A percentile compares a stretch with the other conserved stretches of the same genome.
These are phyloP conservation scores for Coniferiporia sulphurascens DNA, from an alignment of 1,284 basidiomycete species.

Conservation along the genomic window DNA sequence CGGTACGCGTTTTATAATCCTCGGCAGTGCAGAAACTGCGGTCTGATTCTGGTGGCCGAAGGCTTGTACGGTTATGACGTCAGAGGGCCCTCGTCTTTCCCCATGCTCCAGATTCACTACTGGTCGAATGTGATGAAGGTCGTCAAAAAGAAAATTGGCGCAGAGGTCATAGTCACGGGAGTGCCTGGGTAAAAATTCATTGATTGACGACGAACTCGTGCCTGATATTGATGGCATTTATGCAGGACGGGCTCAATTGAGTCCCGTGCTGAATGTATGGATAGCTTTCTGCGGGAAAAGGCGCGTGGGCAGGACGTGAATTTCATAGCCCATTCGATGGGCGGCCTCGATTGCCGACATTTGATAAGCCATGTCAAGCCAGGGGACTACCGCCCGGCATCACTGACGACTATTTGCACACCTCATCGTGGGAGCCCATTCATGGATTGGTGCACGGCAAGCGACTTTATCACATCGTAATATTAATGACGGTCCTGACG, in stretches of 20 bases:
- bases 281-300: conserved; percentile 67
- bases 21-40: conserved; percentile 17
- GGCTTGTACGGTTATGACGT: conserved; percentile 95
- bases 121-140: conserved; percentile 90
- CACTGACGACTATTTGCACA: conserved; percentile 87
- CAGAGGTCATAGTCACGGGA: conserved; percentile 91
- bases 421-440: conserved; percentile 96
- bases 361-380: conserved; percentile 86
- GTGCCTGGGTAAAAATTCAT: conserved; percentile 74
- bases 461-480: conserved; percentile 26
- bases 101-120: conserved; percentile 85
- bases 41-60: conserved; percentile 27
- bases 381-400: conserved; percentile 79
- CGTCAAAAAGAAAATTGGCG: conserved; percentile 79
- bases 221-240: too few species aligned
- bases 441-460: conserved; percentile 96
- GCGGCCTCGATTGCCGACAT: conserved; percentile 90
- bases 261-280: conserved; percentile 76
- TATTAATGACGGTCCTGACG: background rate
- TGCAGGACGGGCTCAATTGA: conserved; percentile 86
- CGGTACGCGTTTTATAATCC: conserved; percentile 50
- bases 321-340: conserved; percentile 97
- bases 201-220: background rate
- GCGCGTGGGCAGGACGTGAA: conserved; percentile 78
- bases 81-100: conserved; percentile 70